These are phyloP conservation scores for Sabuloglossum arenarium DNA, from an alignment of 495 filamentous ascomycete species.

Conservation along the genomic window DNA sequence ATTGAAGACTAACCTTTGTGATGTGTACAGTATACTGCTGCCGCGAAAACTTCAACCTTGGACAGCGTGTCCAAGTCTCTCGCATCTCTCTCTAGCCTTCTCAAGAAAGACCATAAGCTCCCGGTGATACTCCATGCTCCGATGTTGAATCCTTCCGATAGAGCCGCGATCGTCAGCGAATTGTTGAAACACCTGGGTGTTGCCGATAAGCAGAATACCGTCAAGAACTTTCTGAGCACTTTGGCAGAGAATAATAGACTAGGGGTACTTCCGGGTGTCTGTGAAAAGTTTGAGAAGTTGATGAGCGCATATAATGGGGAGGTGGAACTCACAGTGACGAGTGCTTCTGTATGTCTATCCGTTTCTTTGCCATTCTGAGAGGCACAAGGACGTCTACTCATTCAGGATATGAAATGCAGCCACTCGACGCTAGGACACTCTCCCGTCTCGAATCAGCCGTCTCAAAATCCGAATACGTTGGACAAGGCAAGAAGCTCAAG, in stretches of 20 bases:
- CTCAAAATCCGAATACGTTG: conserved; percentile 69
- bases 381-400: background rate
- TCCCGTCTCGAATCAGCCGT: conserved; percentile 69
- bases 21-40: conserved; percentile 70
- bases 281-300: conserved; percentile 67
- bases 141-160: conserved; percentile 56
- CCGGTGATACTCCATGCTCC: conserved; percentile 53
- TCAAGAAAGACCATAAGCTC: conserved; percentile 68
- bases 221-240: conserved; percentile 82
- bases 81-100: conserved; percentile 40
- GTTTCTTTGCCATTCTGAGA: background rate
- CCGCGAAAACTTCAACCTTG: conserved; percentile 65
- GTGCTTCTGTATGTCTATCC: conserved; percentile 51
- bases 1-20: background rate
- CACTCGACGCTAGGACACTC: conserved; percentile 71
- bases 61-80: conserved; percentile 65
- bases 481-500: conserved; percentile 92
- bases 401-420: conserved; percentile 23
- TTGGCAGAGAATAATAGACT: conserved; percentile 93
- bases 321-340: conserved; percentile 77
- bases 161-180: conserved; percentile 63
- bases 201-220: conserved; percentile 50
- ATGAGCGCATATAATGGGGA: conserved; percentile 82
- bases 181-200: conserved; percentile 55
- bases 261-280: conserved; percentile 56